Percentiles rank a stretch among this genome's conserved stretches.
Evolutionary conservation across 2,329 filamentous ascomycete genomes (phyloP).

Genomic region (Bretziella fagacearum): DNA sequence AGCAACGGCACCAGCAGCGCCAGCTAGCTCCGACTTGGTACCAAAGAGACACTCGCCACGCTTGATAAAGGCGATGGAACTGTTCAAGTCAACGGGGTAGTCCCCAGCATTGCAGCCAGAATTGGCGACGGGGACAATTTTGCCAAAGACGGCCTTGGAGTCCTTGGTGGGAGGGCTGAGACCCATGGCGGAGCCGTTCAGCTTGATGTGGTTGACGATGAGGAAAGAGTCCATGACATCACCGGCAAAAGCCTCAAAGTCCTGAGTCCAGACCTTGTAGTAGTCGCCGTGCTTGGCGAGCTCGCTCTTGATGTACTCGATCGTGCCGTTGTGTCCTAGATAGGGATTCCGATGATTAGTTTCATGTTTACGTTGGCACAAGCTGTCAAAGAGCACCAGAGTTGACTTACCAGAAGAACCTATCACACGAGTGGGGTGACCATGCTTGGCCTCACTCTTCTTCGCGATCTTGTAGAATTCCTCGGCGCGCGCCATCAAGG

Average conservation of each 20-base stretch:
- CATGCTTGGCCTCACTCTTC: constrained; percentile 40
- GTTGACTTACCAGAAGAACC: constrained; percentile 40
- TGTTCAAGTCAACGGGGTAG: constrained; percentile 40
- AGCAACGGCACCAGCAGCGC: constrained; percentile 50
- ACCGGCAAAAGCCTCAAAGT: constrained; percentile 45
- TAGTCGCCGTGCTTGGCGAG: constrained; percentile 40
- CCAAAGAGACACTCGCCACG: constrained; percentile 58
- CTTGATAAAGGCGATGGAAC: constrained; percentile 52
- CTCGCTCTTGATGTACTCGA: constrained; percentile 43
- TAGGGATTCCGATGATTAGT: neutral
- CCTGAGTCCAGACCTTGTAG: constrained; percentile 45
- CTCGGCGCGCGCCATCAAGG: constrained; percentile 41
- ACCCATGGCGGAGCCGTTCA: constrained; percentile 39
- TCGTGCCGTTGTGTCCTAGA: constrained; percentile 43
- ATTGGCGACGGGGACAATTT: constrained; percentile 43
- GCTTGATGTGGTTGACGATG: constrained; percentile 35
- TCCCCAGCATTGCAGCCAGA: constrained; percentile 47
- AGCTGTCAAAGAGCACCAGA: neutral
- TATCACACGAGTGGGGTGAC: constrained; percentile 54
- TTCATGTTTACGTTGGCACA: neutral
- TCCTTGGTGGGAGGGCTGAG: constrained; percentile 49
- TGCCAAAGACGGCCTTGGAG: constrained; percentile 40
- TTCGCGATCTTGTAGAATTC: constrained; percentile 46
- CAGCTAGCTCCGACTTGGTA: constrained; percentile 50
- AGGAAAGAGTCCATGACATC: constrained; percentile 42